These are phyloP conservation scores for Tagetes patula DNA, from an alignment of 129 eudicot genomes.

Conservation along the genomic window DNA sequence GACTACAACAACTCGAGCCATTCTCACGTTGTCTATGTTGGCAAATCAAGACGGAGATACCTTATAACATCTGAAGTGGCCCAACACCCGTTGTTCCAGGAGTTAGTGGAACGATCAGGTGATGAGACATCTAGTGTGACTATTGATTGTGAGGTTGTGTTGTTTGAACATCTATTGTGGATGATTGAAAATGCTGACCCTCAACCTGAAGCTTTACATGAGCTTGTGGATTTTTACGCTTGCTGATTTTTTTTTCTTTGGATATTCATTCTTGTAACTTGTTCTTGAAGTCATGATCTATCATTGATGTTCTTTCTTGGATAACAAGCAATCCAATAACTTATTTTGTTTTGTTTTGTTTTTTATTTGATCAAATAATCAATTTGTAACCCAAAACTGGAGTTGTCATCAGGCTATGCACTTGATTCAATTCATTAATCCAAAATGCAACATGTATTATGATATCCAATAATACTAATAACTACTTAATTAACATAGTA, in stretches of 20 bases:
- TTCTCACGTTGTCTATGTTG: constrained; percentile 41
- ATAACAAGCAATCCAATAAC: constrained; percentile 32
- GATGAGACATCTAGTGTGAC: constrained; percentile 28
- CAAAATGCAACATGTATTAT: not conserved
- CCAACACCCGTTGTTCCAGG: constrained; percentile 40
- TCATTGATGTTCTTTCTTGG: constrained; percentile 26
- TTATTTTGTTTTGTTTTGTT: not conserved
- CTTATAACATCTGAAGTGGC: constrained; percentile 37
- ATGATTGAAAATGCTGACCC: constrained; percentile 44
- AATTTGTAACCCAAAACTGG: not conserved
- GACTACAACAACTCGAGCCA: constrained; percentile 24
- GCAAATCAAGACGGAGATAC: constrained; percentile 38
- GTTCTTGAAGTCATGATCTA: constrained; percentile 26
- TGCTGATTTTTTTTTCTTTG: constrained; percentile 7
- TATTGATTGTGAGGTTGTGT: constrained; percentile 41
- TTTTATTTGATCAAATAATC: constrained; percentile 15
- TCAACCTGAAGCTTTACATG: constrained; percentile 37
- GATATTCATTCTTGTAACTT: constrained; percentile 28
- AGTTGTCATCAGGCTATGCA: not conserved
- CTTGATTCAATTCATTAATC: not conserved
- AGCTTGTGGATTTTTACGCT: constrained; percentile 35
- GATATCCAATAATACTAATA: not conserved
- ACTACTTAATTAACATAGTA: not conserved
- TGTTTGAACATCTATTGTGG: constrained; percentile 46
- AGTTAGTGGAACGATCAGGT: constrained; percentile 39